These are phyloP conservation scores for Raphidocelis subcapitata DNA, from an alignment of 139 green algal species.

Conservation along the genomic window DNA sequence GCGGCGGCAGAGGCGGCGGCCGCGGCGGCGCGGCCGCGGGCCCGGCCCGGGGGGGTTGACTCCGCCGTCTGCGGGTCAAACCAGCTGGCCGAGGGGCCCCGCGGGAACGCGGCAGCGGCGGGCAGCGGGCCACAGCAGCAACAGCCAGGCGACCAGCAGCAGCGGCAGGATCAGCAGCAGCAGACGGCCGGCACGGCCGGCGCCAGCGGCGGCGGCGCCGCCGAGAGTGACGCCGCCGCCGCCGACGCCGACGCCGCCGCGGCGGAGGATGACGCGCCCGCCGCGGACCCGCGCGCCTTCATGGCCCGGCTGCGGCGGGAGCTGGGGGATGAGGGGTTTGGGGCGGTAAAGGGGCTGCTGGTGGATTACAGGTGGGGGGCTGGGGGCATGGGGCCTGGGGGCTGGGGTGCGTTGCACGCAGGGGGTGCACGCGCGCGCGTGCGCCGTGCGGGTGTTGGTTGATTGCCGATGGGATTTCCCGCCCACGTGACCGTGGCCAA, in stretches of 20 bases:
- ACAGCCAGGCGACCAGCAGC: too few species aligned
- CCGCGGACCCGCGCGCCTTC: conserved; percentile 28
- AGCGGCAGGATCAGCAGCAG: conserved; percentile 15
- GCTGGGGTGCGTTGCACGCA: not conserved
- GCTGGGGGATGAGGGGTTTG: conserved; percentile 30
- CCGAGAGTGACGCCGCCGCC: not conserved
- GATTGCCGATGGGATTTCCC: not conserved
- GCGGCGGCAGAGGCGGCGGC: conserved; percentile 25
- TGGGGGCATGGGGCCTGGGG: too few species aligned
- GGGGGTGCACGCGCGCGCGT: not conserved
- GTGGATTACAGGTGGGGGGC: conserved; percentile 28
- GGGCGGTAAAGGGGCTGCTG: conserved; percentile 25
- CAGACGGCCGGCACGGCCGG: not conserved
- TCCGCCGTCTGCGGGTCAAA: not conserved
- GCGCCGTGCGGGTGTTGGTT: not conserved
- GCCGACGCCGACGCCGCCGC: conserved; percentile 10
- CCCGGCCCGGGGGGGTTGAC: not conserved
- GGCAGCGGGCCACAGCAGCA: not conserved
- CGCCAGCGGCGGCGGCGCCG: not conserved
- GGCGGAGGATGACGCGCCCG: not conserved
- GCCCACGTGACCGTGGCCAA: too few species aligned
- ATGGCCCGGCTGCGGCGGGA: conserved; percentile 37
- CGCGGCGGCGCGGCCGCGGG: conserved; percentile 1
- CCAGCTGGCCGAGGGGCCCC: not conserved
- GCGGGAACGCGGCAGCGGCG: not conserved